Conservation (phyloP, 192 early-diverging fungal species). For the Backusella australiensis region DNA sequence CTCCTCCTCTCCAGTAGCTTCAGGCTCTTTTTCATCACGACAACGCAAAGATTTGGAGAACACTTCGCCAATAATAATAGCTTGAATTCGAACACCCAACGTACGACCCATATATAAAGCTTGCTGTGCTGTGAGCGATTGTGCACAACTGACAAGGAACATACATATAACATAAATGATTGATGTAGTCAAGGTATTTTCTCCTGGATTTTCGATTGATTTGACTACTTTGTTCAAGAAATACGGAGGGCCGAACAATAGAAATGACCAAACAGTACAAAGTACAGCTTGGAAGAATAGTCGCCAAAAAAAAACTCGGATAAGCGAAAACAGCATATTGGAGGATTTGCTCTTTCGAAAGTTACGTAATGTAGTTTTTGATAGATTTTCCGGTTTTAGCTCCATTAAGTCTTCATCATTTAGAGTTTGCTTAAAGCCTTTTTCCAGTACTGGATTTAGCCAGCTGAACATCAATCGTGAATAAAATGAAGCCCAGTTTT, state of each 20-base stretch:
- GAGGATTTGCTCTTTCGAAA: constrained; percentile 16
- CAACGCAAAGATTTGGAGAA: constrained; percentile 33
- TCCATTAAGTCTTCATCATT: constrained; percentile 51
- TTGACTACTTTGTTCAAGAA: constrained; percentile 55
- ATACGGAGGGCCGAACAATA: constrained; percentile 51
- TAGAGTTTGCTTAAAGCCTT: constrained; percentile 44
- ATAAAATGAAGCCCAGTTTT: constrained; percentile 31
- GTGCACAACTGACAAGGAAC: constrained; percentile 41
- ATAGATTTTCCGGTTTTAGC: constrained; percentile 46
- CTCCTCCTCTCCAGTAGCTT: constrained; percentile 1
- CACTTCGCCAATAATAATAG: constrained; percentile 33
- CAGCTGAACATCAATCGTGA: constrained; percentile 45
- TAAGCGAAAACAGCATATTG: not conserved
- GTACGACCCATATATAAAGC: constrained; percentile 62
- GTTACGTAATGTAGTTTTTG: constrained; percentile 16
- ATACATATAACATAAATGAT: constrained; percentile 60
- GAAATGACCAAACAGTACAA: constrained; percentile 20
- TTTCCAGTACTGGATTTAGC: constrained; percentile 49
- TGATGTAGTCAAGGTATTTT: constrained; percentile 24
- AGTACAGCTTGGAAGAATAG: constrained; percentile 35
- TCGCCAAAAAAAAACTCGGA: constrained; percentile 35
- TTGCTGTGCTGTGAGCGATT: constrained; percentile 47
- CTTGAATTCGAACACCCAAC: constrained; percentile 54
- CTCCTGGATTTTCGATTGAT: constrained; percentile 37
- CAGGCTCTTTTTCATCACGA: constrained; percentile 26